Base-by-base conservation (phyloP, 2,329 filamentous ascomycete species). In the Aureobasidium sp. region DNA sequence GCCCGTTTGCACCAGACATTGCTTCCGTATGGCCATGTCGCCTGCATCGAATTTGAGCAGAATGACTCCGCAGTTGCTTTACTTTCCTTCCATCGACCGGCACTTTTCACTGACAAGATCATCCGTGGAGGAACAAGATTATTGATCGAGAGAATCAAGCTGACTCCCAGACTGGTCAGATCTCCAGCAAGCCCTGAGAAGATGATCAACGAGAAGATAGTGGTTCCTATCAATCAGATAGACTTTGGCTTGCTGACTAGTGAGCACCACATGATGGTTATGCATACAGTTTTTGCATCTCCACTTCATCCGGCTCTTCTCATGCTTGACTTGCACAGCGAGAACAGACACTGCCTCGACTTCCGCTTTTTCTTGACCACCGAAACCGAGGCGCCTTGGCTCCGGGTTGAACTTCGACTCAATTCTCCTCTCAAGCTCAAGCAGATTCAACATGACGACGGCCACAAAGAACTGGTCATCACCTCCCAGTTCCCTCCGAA, bases 211-310 rank as follows among this genome's bases (percentile, higher is more conserved):
- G 54, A 60, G 24, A 55, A 56, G n/a, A 59, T 59, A 42, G 55
- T 24, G 3, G 17, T 65, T 2, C 54, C 58, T 14, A 35, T 61
- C 12, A 17, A 21, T 3, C 44, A 68, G 0, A 61, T 90, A 1
- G 75, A 81, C 16, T 85, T 90, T 59, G 86, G 87, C 0, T 71
- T 81, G 35, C 74, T 81, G 68, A 60, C 76, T 1, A 68, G 74
- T 1, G 74, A 78, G 4, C 70, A 68, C 2, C 71, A 72, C 0
- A 81, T 90, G 74, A 78, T 83, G 63, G 66, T 74, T 7, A 79
- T 87, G 74, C 77, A 76, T 49, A 75, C 71, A 1, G 61, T 74
- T 6, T 57, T 60, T 19, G 17, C 21, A 2, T 14, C 21, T 10
- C 4, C 12, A 1, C 3, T 14, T 19, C 37, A 49, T 32, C 57